Base-by-base conservation (phyloP, 1,284 basidiomycete genomes). In the Tremellales sp. region DNA sequence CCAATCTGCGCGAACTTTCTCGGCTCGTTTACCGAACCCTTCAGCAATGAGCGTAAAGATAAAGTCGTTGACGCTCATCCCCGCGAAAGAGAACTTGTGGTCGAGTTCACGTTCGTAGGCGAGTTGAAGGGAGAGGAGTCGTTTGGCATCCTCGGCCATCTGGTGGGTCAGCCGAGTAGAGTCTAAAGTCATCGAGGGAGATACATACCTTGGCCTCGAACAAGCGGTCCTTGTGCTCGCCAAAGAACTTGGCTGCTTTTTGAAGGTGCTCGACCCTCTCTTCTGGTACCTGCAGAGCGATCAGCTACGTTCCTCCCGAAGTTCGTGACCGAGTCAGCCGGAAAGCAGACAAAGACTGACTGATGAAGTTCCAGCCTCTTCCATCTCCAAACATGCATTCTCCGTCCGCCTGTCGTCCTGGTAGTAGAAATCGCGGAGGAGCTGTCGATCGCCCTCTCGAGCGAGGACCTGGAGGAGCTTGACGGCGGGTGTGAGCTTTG, bases 361-460 rank as follows among this genome's bases (percentile, higher is more conserved):
- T 47, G 69, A 68, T 70, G 83, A 82, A 31, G 73, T 68, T 5
- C 81, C 77, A 13, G 90, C 87, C 67, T 96, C 92, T 37, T 89
- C 86, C 37, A 98, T 75, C 35, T 83, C 86, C 5, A 97, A 76
- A 15, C 87, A 81, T 0, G 90, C 96, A 66, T 85, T 92, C 64
- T 97, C 93, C 6, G 89, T 86, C 40, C 94, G 80, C 53, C 94
- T 80, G 73, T 99, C 96, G 66, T 99, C 96, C 45, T 94, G 94
- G 68, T 94, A 99, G 74, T 94, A 98, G 72, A 96, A 97, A 70
- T 99, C 92, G 15, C 89, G 80, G 12, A 97, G 77, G 81, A 98
- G 85, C 56, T 92, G 90, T 41, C 85, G 78, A 67, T 97, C 90
- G 63, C 89, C 87, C 65, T 92, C 87, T 33, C 86, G 79, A 1